Evolutionary conservation across 495 filamentous ascomycete genomes (phyloP), one percentile per base, ranked within the genome.

Genomic region (Wilcoxina mikolae): DNA sequence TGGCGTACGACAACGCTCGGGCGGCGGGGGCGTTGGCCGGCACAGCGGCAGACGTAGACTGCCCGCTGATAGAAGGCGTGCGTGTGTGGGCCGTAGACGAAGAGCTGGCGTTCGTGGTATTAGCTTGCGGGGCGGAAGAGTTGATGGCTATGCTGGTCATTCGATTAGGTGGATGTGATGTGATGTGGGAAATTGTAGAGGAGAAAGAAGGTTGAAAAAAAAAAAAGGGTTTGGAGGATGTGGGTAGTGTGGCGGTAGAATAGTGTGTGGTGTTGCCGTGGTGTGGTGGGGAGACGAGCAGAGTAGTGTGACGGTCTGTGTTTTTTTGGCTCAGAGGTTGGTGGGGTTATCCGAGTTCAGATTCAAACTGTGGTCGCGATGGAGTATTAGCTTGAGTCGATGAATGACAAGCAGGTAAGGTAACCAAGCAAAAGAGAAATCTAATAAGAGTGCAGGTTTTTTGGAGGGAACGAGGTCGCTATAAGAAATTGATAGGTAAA

Each of bases 71-170:
- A 39, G 62, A 65, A 54, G 62, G 59, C 53, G 62, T 61, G 58
- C 62, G 58, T 65, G 58, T 49, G 56, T 57, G 62, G 39, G 62
- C 51, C 51, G 60, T 51, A 42, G 58, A 58, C 27, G 51, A 56
- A 55, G 56, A 51, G 62, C 49, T 62, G 44, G 62, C 52, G 55
- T 60, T 65, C 53, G 59, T 56, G 27, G 63, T 38, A 59, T 48
- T 57, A 38, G 58, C 41, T 59, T 58, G 58, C 54, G 63, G 58
- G 54, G 65, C 57, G 31, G 60, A 59, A 52, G 51, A 56, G 61
- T 61, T 58, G 44, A 60, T 54, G 43, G 62, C 58, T 53, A 59
- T 59, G 62, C 63, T 66, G 56, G 62, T 66, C 63, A 66, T 66
- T 65, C 62, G 63, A 66, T 49, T 62, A 62, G 57, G 54, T 62